phyloP scores from a whole-genome alignment of 2,329 filamentous ascomycete species.

The Atkinsonella texensis region DNA sequence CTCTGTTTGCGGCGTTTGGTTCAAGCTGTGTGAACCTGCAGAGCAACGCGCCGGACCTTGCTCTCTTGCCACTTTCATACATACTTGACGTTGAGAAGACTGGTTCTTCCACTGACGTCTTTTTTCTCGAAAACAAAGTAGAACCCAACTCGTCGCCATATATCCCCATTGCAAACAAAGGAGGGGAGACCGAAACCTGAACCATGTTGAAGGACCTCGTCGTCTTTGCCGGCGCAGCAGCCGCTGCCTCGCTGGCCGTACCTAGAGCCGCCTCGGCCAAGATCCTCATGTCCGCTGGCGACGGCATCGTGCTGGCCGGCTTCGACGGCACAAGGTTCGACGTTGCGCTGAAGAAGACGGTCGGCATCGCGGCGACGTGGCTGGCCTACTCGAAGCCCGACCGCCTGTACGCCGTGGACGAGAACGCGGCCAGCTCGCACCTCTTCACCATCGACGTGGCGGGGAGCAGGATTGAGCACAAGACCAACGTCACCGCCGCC shows the following conservation, averaged over 20 bases:
- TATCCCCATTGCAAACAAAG: too few relatives aligned
- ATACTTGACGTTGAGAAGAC: too few relatives aligned
- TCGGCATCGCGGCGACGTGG: conserved; percentile 33
- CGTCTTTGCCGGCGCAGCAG: not conserved
- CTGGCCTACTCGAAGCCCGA: conserved; percentile 28
- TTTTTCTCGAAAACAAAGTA: too few relatives aligned
- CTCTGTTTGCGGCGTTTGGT: too few relatives aligned
- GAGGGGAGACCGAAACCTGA: too few relatives aligned
- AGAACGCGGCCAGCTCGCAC: conserved; percentile 28
- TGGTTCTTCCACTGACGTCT: too few relatives aligned
- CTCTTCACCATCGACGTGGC: conserved; percentile 26
- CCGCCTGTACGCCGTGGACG: conserved; percentile 34
- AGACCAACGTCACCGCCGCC: conserved; percentile 20
- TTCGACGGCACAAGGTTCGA: conserved; percentile 30
- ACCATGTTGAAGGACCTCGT: not conserved
- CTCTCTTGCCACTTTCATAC: too few relatives aligned
- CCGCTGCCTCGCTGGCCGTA: not conserved
- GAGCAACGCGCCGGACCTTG: too few relatives aligned
- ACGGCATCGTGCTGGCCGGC: conserved; percentile 27
- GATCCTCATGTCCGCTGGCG: conserved; percentile 29
- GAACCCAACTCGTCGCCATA: too few relatives aligned
- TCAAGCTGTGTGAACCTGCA: too few relatives aligned
- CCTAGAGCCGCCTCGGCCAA: not conserved
- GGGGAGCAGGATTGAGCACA: conserved; percentile 17
- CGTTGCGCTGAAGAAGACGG: conserved; percentile 19